Evolutionary conservation across 2,329 filamentous ascomycete genomes (phyloP).

Genomic region (Paraphaeosphaeria sporulosa): DNA sequence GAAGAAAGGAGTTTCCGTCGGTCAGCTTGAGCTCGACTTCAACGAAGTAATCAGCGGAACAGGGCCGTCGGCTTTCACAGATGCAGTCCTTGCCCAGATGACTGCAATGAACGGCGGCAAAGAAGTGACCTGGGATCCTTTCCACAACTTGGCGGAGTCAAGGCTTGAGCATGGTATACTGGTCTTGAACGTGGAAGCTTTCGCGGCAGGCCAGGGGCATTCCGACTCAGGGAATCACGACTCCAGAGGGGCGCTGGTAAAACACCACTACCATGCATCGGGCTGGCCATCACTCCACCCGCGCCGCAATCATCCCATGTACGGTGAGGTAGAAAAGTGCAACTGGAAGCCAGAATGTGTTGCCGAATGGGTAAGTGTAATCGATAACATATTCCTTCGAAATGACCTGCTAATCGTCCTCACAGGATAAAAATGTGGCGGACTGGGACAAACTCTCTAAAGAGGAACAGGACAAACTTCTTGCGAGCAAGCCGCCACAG

Average conservation of each 20-base stretch:
- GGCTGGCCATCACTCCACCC: constrained; percentile 74
- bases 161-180: constrained; percentile 70
- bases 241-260: constrained; percentile 70
- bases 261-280: constrained; percentile 78
- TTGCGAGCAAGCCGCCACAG: constrained; percentile 45
- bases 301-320: constrained; percentile 71
- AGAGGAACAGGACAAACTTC: constrained; percentile 65
- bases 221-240: constrained; percentile 76
- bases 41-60: constrained; percentile 78
- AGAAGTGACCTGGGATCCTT: constrained; percentile 67
- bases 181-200: constrained; percentile 74
- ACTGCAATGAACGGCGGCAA: constrained; percentile 55
- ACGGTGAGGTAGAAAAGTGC: constrained; percentile 74
- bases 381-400: constrained; percentile 18
- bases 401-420: not conserved
- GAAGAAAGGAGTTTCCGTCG: constrained; percentile 65
- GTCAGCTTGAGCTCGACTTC: constrained; percentile 71
- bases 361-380: constrained; percentile 59
- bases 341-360: constrained; percentile 74
- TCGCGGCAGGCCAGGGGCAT: constrained; percentile 76
- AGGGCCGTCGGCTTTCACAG: constrained; percentile 74
- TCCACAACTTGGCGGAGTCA: constrained; percentile 72
- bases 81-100: constrained; percentile 71
- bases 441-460: constrained; percentile 66
- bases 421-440: constrained; percentile 64